phyloP scores from a whole-genome alignment of 2,329 filamentous ascomycete genomes.

The Phaeosphaeria sp. region DNA sequence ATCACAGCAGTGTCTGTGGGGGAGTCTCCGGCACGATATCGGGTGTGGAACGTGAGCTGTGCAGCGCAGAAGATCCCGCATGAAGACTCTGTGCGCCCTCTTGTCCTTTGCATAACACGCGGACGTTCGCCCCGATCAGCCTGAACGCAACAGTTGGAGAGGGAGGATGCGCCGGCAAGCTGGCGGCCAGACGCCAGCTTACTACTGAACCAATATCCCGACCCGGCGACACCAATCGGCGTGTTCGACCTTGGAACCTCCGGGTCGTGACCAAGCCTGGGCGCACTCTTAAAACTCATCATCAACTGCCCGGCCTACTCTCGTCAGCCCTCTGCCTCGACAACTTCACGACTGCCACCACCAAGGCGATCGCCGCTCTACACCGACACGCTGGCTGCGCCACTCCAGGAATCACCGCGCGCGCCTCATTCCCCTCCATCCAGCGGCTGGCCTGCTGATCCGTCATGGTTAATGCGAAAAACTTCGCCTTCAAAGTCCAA shows the following conservation, averaged over 20 bases:
- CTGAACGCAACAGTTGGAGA: constrained; percentile 14
- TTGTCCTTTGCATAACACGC: constrained; percentile 1
- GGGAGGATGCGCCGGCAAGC: constrained; percentile 9
- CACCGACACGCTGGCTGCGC: constrained; percentile 17
- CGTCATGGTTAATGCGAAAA: constrained; percentile 48
- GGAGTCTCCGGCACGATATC: constrained; percentile 17
- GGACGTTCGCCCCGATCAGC: constrained; percentile 1
- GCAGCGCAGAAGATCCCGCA: constrained; percentile 10
- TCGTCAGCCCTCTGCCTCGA: constrained; percentile 25
- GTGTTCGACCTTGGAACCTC: constrained; percentile 21
- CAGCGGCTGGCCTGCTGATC: constrained; percentile 44
- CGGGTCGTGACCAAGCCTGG: constrained; percentile 33
- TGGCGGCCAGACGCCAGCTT: constrained; percentile 17
- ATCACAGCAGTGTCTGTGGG: constrained; percentile 13
- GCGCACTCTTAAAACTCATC: constrained; percentile 33
- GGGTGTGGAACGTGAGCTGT: constrained; percentile 5
- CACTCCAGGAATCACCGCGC: constrained; percentile 20
- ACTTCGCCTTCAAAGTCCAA: constrained; percentile 48
- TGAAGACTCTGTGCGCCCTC: neutral
- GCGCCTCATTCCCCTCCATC: constrained; percentile 21
- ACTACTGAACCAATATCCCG: constrained; percentile 21
- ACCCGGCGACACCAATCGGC: constrained; percentile 25
- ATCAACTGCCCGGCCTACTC: constrained; percentile 29
- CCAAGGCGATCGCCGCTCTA: constrained; percentile 6
- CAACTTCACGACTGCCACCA: constrained; percentile 5